Evolutionary conservation across 805 yeast genomes (phyloP).

Genomic region (Metschnikowia lochheadii): DNA sequence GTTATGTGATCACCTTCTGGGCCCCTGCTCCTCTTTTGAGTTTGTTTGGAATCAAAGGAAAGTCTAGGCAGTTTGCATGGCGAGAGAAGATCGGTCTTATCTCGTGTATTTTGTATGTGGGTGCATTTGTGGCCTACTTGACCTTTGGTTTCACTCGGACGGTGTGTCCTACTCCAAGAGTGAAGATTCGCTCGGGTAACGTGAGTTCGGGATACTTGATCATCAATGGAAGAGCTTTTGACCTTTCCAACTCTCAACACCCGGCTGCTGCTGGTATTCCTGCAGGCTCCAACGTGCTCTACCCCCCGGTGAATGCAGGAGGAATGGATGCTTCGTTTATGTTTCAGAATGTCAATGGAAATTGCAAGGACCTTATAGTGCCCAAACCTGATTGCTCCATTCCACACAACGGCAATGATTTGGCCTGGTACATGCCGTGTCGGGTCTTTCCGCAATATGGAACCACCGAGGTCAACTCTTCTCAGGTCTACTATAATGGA

Average conservation of each 20-base stretch:
- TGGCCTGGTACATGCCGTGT: conserved; percentile 98
- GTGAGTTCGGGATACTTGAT: conserved; percentile 60
- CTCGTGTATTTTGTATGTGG: conserved; percentile 67
- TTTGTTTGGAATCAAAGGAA: conserved; percentile 71
- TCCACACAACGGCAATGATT: conserved; percentile 54
- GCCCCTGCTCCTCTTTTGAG: conserved; percentile 74
- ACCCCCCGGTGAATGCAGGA: conserved; percentile 85
- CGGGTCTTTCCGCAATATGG: conserved; percentile 67
- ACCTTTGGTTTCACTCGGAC: conserved; percentile 89
- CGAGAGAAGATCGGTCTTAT: conserved; percentile 89
- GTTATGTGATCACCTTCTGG: conserved; percentile 83
- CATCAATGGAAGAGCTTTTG: conserved; percentile 79
- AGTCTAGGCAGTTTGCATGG: conserved; percentile 92
- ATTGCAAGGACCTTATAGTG: conserved; percentile 72
- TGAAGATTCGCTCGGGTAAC: conserved; percentile 58
- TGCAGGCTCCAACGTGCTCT: conserved; percentile 65
- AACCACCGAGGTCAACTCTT: conserved; percentile 58
- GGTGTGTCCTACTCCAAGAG: conserved; percentile 51
- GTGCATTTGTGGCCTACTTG: conserved; percentile 75
- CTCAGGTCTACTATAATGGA: conserved; percentile 66
- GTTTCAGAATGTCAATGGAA: conserved; percentile 88
- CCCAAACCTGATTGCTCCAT: conserved; percentile 69
- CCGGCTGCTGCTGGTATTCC: conserved; percentile 80
- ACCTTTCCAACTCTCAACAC: conserved; percentile 64
- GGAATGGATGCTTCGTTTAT: conserved; percentile 80